Evolutionary conservation across 2,329 filamentous ascomycete genomes (phyloP).

Genomic region (Fusarium nematophilum): DNA sequence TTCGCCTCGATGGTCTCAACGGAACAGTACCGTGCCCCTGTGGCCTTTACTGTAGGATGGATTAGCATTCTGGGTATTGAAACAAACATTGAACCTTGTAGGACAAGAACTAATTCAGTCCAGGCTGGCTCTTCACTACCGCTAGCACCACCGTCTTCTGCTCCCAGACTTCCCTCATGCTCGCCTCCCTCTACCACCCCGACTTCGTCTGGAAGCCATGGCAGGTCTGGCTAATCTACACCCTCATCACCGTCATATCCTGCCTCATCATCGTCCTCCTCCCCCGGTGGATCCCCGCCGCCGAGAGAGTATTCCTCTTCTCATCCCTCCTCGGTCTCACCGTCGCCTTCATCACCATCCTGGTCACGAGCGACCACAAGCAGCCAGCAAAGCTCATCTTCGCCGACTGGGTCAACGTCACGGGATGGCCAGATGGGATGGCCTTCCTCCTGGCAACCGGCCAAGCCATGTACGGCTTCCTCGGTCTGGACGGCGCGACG

Average conservation of each 20-base stretch:
- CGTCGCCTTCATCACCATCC: not conserved
- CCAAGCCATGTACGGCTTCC: not conserved
- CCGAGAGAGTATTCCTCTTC: not conserved
- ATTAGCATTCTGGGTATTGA: not conserved
- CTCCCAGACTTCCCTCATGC: not conserved
- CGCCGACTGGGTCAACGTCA: not conserved
- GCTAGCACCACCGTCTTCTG: not conserved
- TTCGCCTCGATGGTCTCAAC: not conserved
- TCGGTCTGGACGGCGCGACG: not conserved
- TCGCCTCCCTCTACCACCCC: constrained; percentile 1
- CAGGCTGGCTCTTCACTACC: not conserved
- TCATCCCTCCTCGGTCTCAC: not conserved
- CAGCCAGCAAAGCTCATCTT: not conserved
- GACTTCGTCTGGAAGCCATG: not conserved
- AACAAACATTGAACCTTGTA: no score
- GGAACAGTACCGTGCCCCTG: not conserved
- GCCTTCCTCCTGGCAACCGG: not conserved
- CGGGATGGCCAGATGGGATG: constrained; percentile 4
- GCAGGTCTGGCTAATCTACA: constrained; percentile 7
- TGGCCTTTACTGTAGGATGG: constrained; percentile 1
- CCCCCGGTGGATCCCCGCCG: not conserved
- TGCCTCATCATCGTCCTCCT: not conserved
- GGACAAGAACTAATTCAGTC: no score
- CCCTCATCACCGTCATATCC: not conserved
- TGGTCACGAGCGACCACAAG: not conserved